phyloP scores from a whole-genome alignment of 164 flowering plant genomes.

The Piper betle region DNA sequence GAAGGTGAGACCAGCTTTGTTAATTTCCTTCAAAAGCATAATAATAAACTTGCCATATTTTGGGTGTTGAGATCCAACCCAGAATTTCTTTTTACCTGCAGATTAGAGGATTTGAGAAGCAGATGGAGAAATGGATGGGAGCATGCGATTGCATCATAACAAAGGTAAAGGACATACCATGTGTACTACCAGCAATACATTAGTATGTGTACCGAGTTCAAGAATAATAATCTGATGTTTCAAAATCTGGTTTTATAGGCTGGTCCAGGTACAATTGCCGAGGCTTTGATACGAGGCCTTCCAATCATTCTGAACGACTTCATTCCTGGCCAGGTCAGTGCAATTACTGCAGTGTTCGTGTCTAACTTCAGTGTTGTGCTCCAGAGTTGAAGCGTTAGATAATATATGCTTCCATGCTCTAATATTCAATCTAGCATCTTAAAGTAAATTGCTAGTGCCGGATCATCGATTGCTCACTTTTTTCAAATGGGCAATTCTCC shows the following conservation, averaged over 20 bases:
- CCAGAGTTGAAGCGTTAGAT: no score
- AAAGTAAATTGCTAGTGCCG: no score
- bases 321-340: slow-evolving; percentile 93
- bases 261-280: slow-evolving; percentile 98
- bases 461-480: no score
- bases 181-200: not conserved
- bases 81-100: slow-evolving; percentile 12
- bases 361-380: not conserved
- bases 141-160: slow-evolving; percentile 97
- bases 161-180: slow-evolving; percentile 32
- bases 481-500: no score
- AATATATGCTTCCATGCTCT: no score
- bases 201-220: no score
- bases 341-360: not conserved
- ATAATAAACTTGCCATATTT: not conserved
- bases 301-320: slow-evolving; percentile 93
- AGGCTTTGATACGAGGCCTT: slow-evolving; percentile 89
- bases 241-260: slow-evolving; percentile 33
- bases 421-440: no score
- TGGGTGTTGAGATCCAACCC: not conserved
- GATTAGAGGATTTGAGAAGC: slow-evolving; percentile 84
- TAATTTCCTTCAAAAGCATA: not conserved
- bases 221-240: not conserved
- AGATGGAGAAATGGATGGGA: slow-evolving; percentile 99
- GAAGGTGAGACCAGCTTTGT: slow-evolving; percentile 35